phyloP scores from a whole-genome alignment of 371 early-diverging fungal species.

The Mortierella sp. region DNA sequence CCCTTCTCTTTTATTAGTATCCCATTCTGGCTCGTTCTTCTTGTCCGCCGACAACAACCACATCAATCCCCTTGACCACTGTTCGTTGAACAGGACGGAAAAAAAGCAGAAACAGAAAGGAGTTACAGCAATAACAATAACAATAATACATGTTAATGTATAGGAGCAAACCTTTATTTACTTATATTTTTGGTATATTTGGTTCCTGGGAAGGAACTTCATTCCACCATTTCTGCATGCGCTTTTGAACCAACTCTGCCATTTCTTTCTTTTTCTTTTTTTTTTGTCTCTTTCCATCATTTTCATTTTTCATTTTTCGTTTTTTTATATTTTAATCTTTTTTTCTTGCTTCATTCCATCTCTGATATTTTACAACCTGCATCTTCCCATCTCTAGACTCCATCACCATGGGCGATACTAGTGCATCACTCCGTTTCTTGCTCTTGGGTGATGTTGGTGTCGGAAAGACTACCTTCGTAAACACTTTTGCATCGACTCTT shows the following conservation, averaged over 20 bases:
- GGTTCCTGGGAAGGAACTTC: not conserved
- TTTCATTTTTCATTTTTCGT: not conserved
- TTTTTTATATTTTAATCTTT: not conserved
- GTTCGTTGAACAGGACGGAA: too few relatives aligned
- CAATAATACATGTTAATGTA: too few relatives aligned
- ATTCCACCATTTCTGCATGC: not conserved
- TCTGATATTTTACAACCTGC: not conserved
- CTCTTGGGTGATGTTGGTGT: slow-evolving; percentile 47
- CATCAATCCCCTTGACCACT: too few relatives aligned
- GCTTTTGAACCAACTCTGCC: not conserved
- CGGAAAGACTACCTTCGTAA: slow-evolving; percentile 37
- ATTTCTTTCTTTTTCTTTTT: not conserved
- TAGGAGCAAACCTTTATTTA: not conserved
- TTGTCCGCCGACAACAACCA: too few relatives aligned
- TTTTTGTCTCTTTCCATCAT: not conserved
- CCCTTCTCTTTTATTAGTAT: too few relatives aligned
- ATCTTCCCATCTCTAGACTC: not conserved
- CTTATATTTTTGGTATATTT: not conserved
- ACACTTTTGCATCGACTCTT: slow-evolving; percentile 27
- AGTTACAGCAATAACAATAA: too few relatives aligned
- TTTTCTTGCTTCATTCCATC: too few relatives aligned
- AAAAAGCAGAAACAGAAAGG: too few relatives aligned
- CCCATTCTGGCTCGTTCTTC: too few relatives aligned
- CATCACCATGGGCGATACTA: slow-evolving; percentile 18
- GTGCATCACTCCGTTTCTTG: slow-evolving; percentile 32